Base-by-base conservation (phyloP, 441 rosid genomes). In the Theobroma grandiflorum region DNA sequence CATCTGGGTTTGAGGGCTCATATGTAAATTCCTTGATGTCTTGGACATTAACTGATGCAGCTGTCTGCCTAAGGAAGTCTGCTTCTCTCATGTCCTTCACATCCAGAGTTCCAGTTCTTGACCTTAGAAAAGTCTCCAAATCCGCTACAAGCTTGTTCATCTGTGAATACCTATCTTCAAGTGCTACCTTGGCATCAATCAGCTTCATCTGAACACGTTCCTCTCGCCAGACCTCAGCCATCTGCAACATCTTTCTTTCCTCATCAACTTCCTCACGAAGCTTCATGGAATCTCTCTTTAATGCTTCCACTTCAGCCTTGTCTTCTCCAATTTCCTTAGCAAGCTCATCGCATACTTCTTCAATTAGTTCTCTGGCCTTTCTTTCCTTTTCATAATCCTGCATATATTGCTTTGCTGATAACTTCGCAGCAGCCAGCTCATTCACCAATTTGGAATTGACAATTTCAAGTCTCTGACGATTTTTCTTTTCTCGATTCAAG, bases 221-320 rank as follows among this genome's bases (percentile, higher is more conserved):
- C 88, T 96, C 99, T 45, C 98, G 98, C 99, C 99, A 95, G 20
- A 96, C 98, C 87, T 96, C 99, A 6, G 99, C 99, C 98, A 96
- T 93, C 88, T 96, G 99, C 82, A 93, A 85, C 98, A 96, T 96
- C 83, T 85, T 92, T 87, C 98, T 91, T 84, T 96, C 99, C 22
- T 96, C 96, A 0, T 95, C 99, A 4, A 90, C 88, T 72, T 96
- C 98, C 73, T 92, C 98, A 20, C 88, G 81, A 22, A 92, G 88
- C 83, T 84, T 90, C 94, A 89, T 84, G 33, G 90, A 89, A 52
- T 96, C 98, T 81, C 91, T 88, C 86, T 92, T 92, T 74, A 95
- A 37, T 73, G 89, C 94, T 82, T 93, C 97, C 58, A 86, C 86
- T 82, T 96, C 98, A 75, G 98, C 89, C 84, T 89, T 96, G 74